phyloP scores from a whole-genome alignment of 2,329 filamentous ascomycete species.

The Tympanopsis confertula region DNA sequence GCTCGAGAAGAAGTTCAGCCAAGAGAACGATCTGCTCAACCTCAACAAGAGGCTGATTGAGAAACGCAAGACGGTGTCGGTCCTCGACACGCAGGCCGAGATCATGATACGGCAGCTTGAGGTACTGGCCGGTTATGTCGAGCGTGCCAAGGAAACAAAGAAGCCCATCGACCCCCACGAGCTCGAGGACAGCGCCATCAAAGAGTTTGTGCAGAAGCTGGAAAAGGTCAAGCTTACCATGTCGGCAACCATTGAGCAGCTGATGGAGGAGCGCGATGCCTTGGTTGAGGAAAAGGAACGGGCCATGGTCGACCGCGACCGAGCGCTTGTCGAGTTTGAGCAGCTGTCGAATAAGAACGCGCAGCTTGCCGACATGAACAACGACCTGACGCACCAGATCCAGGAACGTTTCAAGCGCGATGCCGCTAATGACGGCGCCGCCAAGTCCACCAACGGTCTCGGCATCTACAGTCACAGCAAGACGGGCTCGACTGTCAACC shows the following conservation, averaged over 20 bases:
- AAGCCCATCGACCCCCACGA: slow-evolving; percentile 69
- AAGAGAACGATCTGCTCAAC: slow-evolving; percentile 56
- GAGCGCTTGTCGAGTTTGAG: slow-evolving; percentile 89
- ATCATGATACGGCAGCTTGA: slow-evolving; percentile 89
- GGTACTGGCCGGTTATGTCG: slow-evolving; percentile 77
- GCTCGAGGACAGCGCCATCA: slow-evolving; percentile 80
- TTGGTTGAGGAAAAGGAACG: slow-evolving; percentile 76
- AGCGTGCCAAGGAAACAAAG: slow-evolving; percentile 72
- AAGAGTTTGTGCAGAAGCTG: slow-evolving; percentile 76
- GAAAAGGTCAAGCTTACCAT: slow-evolving; percentile 49
- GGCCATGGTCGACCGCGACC: slow-evolving; percentile 76
- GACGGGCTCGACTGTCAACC: slow-evolving; percentile 36
- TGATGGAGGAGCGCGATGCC: slow-evolving; percentile 64
- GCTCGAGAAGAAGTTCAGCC: slow-evolving; percentile 66
- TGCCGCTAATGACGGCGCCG: slow-evolving; percentile 31
- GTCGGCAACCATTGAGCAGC: slow-evolving; percentile 43
- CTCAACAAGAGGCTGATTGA: slow-evolving; percentile 81
- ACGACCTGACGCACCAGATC: slow-evolving; percentile 86
- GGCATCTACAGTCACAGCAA: slow-evolving; percentile 44
- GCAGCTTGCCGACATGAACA: slow-evolving; percentile 88
- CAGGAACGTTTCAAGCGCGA: slow-evolving; percentile 85
- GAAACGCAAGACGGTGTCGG: slow-evolving; percentile 90
- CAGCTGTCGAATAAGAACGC: slow-evolving; percentile 88
- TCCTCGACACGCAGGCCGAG: slow-evolving; percentile 85
- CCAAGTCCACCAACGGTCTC: slow-evolving; percentile 34